A percentile compares a stretch with the other conserved stretches of the same genome.
Evolutionary conservation across 495 filamentous ascomycete species (phyloP).

Genomic region (Acidomyces sp.): DNA sequence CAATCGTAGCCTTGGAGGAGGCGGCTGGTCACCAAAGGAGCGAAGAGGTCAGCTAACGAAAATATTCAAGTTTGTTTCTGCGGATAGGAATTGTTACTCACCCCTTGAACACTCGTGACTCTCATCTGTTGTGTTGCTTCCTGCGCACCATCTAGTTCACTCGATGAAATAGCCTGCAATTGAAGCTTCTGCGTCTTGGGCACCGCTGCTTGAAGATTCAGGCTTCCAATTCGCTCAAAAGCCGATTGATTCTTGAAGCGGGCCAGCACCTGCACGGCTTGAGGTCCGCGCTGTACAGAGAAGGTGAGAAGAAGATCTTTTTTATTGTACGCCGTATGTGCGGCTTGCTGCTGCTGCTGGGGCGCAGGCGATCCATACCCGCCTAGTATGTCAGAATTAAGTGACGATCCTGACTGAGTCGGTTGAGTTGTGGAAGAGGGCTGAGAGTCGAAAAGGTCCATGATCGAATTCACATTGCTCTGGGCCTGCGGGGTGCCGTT

Average conservation of each 20-base stretch:
- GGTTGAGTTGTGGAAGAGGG: constrained; percentile 10
- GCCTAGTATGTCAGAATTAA: constrained; percentile 6
- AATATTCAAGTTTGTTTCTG: no score
- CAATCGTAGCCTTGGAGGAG: constrained; percentile 61
- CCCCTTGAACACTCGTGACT: constrained; percentile 67
- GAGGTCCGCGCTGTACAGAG: constrained; percentile 64
- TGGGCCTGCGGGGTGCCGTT: constrained; percentile 21
- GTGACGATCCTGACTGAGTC: background rate
- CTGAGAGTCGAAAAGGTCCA: constrained; percentile 63
- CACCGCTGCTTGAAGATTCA: constrained; percentile 84
- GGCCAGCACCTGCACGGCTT: constrained; percentile 62
- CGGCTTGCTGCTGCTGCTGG: constrained; percentile 27
- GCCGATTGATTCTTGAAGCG: constrained; percentile 67
- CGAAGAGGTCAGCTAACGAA: no score
- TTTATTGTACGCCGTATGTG: constrained; percentile 65
- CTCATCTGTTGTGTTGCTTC: constrained; percentile 86
- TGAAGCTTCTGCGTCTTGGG: constrained; percentile 90
- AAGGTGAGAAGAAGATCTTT: constrained; percentile 71
- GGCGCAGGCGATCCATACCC: constrained; percentile 35
- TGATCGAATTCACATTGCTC: constrained; percentile 63
- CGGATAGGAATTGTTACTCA: no score
- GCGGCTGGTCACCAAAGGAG: constrained; percentile 40
- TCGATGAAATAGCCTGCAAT: constrained; percentile 69
- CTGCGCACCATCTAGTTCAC: constrained; percentile 59
- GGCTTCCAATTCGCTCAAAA: constrained; percentile 48